Evolutionary conservation across 306 rosid genomes (phyloP).

Genomic region (Erythrophleum fordii): DNA sequence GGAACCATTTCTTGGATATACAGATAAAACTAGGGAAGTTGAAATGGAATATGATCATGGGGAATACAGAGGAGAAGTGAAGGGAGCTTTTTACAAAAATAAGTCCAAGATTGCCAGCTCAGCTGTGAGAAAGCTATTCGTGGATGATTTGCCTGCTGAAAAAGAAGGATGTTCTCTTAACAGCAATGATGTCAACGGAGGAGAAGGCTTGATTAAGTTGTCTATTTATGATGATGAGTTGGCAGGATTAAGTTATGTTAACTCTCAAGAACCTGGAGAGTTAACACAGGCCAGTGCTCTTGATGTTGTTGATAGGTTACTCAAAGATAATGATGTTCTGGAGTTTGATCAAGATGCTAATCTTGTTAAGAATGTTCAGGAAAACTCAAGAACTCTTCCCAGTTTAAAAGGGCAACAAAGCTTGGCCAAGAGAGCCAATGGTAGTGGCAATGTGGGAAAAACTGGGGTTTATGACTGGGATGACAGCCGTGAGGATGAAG

Average conservation of each 20-base stretch:
- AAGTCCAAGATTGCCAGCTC: constrained; percentile 51
- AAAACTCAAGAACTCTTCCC: constrained; percentile 47
- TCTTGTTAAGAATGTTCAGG: constrained; percentile 44
- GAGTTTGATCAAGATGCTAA: constrained; percentile 58
- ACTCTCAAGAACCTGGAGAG: constrained; percentile 94
- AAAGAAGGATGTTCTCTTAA: constrained; percentile 35
- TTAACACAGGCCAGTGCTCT: constrained; percentile 84
- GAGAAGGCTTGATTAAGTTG: constrained; percentile 45
- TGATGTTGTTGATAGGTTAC: constrained; percentile 77
- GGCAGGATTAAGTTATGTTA: constrained; percentile 75
- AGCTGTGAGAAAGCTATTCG: constrained; percentile 82
- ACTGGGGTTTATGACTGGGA: constrained; percentile 83
- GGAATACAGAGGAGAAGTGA: constrained; percentile 29
- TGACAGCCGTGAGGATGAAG: constrained; percentile 86
- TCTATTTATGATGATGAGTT: constrained; percentile 51
- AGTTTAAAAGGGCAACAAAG: constrained; percentile 58
- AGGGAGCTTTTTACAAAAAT: constrained; percentile 37
- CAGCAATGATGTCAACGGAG: constrained; percentile 39
- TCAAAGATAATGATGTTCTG: constrained; percentile 51
- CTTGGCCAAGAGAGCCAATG: constrained; percentile 68
- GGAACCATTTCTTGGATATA: constrained; percentile 18
- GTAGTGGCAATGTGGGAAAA: constrained; percentile 47
- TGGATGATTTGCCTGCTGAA: constrained; percentile 51
- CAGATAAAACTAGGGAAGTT: constrained; percentile 43
- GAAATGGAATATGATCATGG: constrained; percentile 43